phyloP scores from a whole-genome alignment of 805 yeast genomes.

The Cyberlindnera bimundalis region DNA sequence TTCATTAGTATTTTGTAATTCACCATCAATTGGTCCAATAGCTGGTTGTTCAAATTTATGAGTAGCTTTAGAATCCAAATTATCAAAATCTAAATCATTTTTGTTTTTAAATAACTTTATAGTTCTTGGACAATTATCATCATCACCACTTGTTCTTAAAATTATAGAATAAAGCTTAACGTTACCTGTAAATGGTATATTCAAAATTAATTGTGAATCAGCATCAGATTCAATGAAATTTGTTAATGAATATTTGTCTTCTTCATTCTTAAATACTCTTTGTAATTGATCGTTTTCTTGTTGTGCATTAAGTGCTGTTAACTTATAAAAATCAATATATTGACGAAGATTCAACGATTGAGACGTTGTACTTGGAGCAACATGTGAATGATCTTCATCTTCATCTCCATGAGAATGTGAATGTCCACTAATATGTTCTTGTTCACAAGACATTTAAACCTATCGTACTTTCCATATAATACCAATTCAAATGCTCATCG shows the following conservation, averaged over 20 bases:
- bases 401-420: constrained; percentile 20
- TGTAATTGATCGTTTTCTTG: constrained; percentile 46
- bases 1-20: constrained; percentile 34
- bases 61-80: constrained; percentile 47
- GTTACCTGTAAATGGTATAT: constrained; percentile 74
- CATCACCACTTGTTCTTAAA: constrained; percentile 58
- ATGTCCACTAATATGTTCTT: constrained; percentile 26
- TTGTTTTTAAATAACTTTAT: constrained; percentile 73
- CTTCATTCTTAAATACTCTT: constrained; percentile 46
- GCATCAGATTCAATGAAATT: constrained; percentile 60
- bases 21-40: constrained; percentile 53
- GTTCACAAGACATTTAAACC: constrained; percentile 32
- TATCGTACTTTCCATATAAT: background rate
- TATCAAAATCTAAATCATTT: constrained; percentile 68
- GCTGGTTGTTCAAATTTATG: constrained; percentile 61
- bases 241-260: constrained; percentile 46
- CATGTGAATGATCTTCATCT: constrained; percentile 28
- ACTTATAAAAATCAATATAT: constrained; percentile 55
- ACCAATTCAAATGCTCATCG: background rate
- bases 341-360: constrained; percentile 63
- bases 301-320: constrained; percentile 61
- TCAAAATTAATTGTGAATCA: constrained; percentile 74
- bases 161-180: constrained; percentile 74
- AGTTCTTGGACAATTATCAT: constrained; percentile 60
- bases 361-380: constrained; percentile 68